Percentiles rank a stretch among this genome's conserved stretches.
phyloP scores from a whole-genome alignment of 2,329 filamentous ascomycete species.

The Pseudogymnoascus sp. region DNA sequence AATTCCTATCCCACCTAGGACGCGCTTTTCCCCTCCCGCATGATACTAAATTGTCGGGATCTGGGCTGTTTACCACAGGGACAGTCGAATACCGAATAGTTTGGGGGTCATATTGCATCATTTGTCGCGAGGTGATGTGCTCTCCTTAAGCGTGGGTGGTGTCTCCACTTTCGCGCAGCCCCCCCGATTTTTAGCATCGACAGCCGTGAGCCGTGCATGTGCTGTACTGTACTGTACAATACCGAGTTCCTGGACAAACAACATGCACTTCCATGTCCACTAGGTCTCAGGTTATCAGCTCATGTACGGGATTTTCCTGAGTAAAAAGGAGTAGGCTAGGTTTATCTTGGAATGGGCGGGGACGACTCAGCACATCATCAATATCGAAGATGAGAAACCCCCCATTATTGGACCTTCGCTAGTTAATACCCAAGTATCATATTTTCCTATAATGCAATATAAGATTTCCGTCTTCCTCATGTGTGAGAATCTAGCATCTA shows the following conservation, averaged over 20 bases:
- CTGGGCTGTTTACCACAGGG: neutral
- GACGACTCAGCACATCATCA: neutral
- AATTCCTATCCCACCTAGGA: neutral
- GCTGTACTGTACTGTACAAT: neutral
- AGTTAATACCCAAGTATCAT: neutral
- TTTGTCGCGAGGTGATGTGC: constrained; percentile 7
- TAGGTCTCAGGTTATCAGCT: too few species aligned
- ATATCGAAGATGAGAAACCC: neutral
- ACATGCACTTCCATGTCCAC: too few species aligned
- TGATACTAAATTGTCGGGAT: neutral
- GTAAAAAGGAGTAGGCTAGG: neutral
- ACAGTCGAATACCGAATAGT: neutral
- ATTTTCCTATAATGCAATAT: neutral
- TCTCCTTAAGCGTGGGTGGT: neutral
- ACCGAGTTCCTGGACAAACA: neutral
- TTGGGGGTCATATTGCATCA: neutral
- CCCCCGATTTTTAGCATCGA: neutral
- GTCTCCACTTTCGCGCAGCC: neutral
- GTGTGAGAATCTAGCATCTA: neutral
- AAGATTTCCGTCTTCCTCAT: neutral
- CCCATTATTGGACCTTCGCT: too few species aligned
- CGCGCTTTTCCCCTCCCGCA: neutral
- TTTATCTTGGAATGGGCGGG: neutral
- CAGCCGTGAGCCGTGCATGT: neutral
- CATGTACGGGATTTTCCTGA: too few species aligned